Base-by-base conservation (phyloP, 192 early-diverging fungal genomes). In the Podila verticillata region DNA sequence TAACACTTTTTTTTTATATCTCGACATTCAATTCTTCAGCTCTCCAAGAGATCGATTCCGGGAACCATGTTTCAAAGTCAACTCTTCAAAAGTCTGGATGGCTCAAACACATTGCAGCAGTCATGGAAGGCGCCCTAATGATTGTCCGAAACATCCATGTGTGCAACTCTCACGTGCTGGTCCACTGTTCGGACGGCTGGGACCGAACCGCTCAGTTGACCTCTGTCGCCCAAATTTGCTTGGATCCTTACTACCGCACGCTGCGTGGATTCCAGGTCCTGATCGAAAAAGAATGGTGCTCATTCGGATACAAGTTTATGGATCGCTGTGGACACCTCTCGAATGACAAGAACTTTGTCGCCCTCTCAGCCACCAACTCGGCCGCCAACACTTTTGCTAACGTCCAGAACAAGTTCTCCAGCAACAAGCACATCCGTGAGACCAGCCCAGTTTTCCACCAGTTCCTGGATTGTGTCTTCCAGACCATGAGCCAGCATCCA, bases 141-240 rank as follows among this genome's bases (percentile, higher is more conserved):
- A 97, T 99, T 59, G 93, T 98, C 7, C 84, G 92, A 66, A 91
- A 84, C 48, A 88, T 99, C 5, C 91, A 96, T 71, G 73, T 91
- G 7, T 81, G 84, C 24, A 92, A 91, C 59, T 87, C 90, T 7
- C 96, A 97, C 65, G 96, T 95, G 5, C 83, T 99, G 28, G 95
- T 99, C 6, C 98, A 99, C 83, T 99, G 98, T 88, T 97, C 96
- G 54, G 98, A 99, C 75, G 98, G 98, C 15, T 99, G 98, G 98
- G 98, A 99, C 83, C 90, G 98, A 26, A 99, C 98, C 0, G 93
- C 96, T 22, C 98, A 99, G 83, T 82, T 99, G 57, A 93, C 91
- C 19, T 94, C 96, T 8, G 86, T 97, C 24, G 89, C 97, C 54
- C 91, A 95, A 80, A 70, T 99, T 26, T 98, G 96, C 66, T 81